A percentile compares a stretch with the other conserved stretches of the same genome.
Conservation (phyloP, 352 stramenopile species). For the Phytophthora pistaciae region DNA sequence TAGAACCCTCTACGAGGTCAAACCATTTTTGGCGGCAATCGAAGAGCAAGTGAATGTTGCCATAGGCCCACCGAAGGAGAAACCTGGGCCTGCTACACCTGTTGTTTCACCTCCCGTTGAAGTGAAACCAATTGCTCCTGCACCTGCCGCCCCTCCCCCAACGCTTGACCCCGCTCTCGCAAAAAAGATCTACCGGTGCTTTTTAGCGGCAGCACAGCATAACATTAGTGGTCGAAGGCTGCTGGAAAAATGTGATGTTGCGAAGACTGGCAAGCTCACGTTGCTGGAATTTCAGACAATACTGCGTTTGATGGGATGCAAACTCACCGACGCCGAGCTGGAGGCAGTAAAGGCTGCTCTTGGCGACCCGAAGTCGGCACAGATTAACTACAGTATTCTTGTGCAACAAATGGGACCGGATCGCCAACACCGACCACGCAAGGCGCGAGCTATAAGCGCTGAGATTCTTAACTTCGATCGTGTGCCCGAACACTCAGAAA, state of each 20-base stretch:
- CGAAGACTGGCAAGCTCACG: conserved; percentile 61
- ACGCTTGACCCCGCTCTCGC: conserved; percentile 41
- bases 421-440: conserved; percentile 33
- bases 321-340: conserved; percentile 57
- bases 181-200: conserved; percentile 76
- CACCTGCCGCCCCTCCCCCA: conserved; percentile 2
- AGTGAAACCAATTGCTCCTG: conserved; percentile 30
- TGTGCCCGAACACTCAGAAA: conserved; percentile 22
- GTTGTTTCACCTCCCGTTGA: conserved; percentile 24
- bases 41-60: conserved; percentile 39
- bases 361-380: conserved; percentile 46
- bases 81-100: conserved; percentile 1
- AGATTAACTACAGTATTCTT: conserved; percentile 61
- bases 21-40: conserved; percentile 36
- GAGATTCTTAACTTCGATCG: conserved; percentile 22
- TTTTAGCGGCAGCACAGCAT: conserved; percentile 69
- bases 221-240: conserved; percentile 81
- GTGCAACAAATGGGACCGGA: conserved; percentile 56
- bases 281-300: conserved; percentile 81
- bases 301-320: conserved; percentile 80
- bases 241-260: conserved; percentile 76
- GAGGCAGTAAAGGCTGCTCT: conserved; percentile 61
- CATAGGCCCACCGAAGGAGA: conserved; percentile 29
- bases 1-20: conserved; percentile 42
- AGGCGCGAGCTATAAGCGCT: conserved; percentile 18